Conservation (phyloP, 805 yeast species). For the Ogataea nakhonphanomensis region DNA sequence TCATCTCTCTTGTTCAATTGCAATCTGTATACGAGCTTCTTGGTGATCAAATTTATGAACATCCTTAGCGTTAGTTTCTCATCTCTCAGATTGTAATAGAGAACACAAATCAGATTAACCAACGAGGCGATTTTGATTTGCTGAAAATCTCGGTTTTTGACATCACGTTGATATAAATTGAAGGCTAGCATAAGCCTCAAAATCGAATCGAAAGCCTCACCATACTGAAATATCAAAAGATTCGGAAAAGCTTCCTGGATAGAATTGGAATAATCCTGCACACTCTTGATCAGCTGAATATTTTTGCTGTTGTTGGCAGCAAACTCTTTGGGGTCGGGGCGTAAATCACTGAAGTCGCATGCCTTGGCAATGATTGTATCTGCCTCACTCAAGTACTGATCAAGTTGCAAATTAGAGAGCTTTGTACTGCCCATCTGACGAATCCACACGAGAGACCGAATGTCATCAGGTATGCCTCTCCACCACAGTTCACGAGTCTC, state of each 20-base stretch:
- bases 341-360: slow-evolving; percentile 28
- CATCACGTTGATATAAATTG: slow-evolving; percentile 15
- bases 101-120: slow-evolving; percentile 27
- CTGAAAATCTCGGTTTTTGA: slow-evolving; percentile 5
- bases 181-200: slow-evolving; percentile 24
- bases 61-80: slow-evolving; percentile 24
- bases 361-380: slow-evolving; percentile 26
- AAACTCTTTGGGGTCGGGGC: slow-evolving; percentile 10
- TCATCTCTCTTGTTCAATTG: slow-evolving; percentile 9
- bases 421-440: slow-evolving; percentile 37
- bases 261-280: slow-evolving; percentile 22
- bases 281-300: slow-evolving; percentile 16
- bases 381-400: slow-evolving; percentile 17
- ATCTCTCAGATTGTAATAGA: slow-evolving; percentile 25
- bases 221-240: slow-evolving; percentile 28
- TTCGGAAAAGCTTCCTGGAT: slow-evolving; percentile 30
- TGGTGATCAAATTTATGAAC: slow-evolving; percentile 25
- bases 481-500: slow-evolving; percentile 55
- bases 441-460: slow-evolving; percentile 51
- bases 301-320: slow-evolving; percentile 11
- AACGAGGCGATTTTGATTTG: slow-evolving; percentile 14
- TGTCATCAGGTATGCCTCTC: slow-evolving; percentile 48
- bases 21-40: slow-evolving; percentile 26
- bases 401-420: slow-evolving; percentile 18
- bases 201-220: slow-evolving; percentile 29